Percentiles rank a stretch among this genome's conserved stretches.
phyloP scores from a whole-genome alignment of 2,329 filamentous ascomycete species.

The Aspergillus bombycis region DNA sequence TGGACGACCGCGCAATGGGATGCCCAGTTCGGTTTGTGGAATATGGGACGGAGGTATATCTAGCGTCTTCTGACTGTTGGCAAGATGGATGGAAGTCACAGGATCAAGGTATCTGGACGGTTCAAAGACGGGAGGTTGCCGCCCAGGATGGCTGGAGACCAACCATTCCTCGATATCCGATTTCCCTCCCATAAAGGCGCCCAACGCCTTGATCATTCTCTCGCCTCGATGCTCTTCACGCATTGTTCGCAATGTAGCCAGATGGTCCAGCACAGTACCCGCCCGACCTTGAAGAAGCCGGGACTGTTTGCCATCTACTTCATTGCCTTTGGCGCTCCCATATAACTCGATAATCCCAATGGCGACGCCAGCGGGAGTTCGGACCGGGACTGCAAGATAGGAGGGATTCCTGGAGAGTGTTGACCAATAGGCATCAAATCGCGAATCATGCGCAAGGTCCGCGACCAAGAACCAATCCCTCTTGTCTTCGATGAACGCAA shows the following conservation, averaged over 20 bases:
- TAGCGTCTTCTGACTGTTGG: neutral
- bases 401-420: neutral
- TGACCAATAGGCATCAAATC: neutral
- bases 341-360: neutral
- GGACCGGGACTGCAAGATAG: neutral
- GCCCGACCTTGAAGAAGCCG: neutral
- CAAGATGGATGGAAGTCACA: neutral
- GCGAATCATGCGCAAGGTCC: neutral
- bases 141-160: neutral
- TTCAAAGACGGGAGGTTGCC: neutral
- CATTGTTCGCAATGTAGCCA: neutral
- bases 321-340: neutral
- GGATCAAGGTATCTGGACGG: neutral
- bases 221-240: neutral
- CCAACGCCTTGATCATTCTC: slow-evolving; percentile 1
- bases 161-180: neutral
- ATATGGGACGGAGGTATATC: neutral
- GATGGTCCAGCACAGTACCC: neutral
- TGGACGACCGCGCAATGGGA: neutral
- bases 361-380: neutral
- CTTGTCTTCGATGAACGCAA: neutral
- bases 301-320: neutral
- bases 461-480: neutral
- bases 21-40: neutral
- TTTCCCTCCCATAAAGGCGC: neutral